Evolutionary conservation across 2,329 filamentous ascomycete species (phyloP).

Genomic region (Claviceps humidiphila): DNA sequence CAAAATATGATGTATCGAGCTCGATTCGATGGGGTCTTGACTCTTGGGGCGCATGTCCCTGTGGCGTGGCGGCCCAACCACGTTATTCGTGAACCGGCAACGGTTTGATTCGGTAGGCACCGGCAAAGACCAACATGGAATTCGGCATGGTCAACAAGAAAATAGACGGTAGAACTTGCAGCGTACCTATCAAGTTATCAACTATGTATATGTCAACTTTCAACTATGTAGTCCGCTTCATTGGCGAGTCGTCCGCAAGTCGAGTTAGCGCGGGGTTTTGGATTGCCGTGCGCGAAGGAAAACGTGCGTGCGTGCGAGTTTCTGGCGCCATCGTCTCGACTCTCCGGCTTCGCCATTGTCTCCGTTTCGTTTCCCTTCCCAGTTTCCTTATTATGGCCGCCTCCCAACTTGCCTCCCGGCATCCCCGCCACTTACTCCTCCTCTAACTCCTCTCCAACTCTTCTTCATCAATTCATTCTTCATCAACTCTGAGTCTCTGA

Average conservation of each 20-base stretch:
- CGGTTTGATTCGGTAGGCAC: too few species aligned
- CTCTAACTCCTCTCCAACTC: not conserved
- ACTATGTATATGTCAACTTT: not conserved
- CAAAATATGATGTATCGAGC: too few species aligned
- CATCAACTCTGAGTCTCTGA: too few species aligned
- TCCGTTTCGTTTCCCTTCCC: not conserved
- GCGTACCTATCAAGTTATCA: not conserved
- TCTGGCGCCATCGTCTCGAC: not conserved
- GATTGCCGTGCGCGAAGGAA: not conserved
- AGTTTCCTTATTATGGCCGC: slow-evolving; percentile 4
- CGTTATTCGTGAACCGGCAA: too few species aligned
- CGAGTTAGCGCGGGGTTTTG: not conserved
- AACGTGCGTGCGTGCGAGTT: not conserved
- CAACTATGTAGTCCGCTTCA: not conserved
- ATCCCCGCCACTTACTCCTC: not conserved
- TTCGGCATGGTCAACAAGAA: too few species aligned
- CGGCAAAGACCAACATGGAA: too few species aligned
- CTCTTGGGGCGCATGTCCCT: too few species aligned
- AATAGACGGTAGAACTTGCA: not conserved
- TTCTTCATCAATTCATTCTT: not conserved
- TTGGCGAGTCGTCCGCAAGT: not conserved
- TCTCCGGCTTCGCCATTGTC: not conserved
- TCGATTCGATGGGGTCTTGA: too few species aligned
- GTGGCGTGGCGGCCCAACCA: too few species aligned
- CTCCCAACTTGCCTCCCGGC: slow-evolving; percentile 1